phyloP scores from a whole-genome alignment of 495 filamentous ascomycete genomes.

The Hyaloscypha bicolor region DNA sequence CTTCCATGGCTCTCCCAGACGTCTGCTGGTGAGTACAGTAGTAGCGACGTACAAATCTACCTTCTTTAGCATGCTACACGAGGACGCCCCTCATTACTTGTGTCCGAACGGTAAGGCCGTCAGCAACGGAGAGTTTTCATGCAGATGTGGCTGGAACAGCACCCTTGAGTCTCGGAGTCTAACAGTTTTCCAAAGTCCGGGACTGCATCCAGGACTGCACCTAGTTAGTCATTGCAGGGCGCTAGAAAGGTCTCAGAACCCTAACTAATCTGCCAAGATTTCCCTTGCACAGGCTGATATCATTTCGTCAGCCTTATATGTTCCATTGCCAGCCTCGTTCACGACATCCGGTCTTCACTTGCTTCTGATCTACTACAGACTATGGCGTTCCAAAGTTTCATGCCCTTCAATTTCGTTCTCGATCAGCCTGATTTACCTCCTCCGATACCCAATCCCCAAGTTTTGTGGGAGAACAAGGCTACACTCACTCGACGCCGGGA shows the following conservation, averaged over 20 bases:
- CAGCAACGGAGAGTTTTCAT: neutral
- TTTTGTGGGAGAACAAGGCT: constrained; percentile 20
- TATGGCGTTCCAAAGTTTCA: neutral
- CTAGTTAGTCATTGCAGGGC: neutral
- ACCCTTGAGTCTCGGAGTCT: neutral
- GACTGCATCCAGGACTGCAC: neutral
- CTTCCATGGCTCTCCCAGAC: no score
- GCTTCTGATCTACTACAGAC: neutral
- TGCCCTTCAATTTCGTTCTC: constrained; percentile 5
- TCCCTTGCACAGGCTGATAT: neutral
- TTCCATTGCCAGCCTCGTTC: neutral
- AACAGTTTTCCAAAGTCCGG: neutral
- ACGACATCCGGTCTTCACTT: neutral
- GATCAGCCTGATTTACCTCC: constrained; percentile 1
- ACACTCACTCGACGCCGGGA: constrained; percentile 17
- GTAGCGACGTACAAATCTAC: neutral
- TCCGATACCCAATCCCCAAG: neutral
- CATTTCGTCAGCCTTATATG: neutral
- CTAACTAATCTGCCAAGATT: neutral
- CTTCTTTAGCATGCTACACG: neutral
- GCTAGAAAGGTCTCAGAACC: neutral
- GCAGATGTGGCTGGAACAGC: neutral
- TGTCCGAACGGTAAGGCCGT: neutral
- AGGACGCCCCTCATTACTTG: neutral
- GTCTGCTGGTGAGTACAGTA: no score